Percentiles rank a stretch among this genome's conserved stretches.
Conservation (phyloP, 768 basidiomycete genomes). For the Podaxis sp. region DNA sequence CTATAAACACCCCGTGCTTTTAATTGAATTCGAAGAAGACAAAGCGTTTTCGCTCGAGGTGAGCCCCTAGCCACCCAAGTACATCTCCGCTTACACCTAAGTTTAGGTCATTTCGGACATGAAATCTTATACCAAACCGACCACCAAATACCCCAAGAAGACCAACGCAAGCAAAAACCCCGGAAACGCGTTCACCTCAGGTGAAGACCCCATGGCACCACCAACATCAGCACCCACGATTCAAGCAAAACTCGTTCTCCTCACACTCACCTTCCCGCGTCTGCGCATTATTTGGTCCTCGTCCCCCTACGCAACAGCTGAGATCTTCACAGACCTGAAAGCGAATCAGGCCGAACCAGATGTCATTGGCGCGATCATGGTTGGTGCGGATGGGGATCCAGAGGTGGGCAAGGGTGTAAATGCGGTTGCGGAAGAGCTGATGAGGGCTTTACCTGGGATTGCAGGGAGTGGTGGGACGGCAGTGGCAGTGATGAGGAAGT, state of each 20-base stretch:
- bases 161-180: conserved; percentile 34
- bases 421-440: conserved; percentile 75
- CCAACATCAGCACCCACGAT: conserved; percentile 50
- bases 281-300: conserved; percentile 97
- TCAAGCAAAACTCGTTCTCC: conserved; percentile 90
- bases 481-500: conserved; percentile 79
- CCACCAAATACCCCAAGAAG: conserved; percentile 54
- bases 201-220: conserved; percentile 18
- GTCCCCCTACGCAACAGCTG: conserved; percentile 87
- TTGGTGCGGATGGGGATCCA: conserved; percentile 79
- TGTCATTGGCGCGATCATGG: conserved; percentile 65
- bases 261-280: conserved; percentile 88
- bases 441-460: conserved; percentile 83
- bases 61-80: background rate
- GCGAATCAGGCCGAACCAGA: conserved; percentile 79
- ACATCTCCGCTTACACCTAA: background rate
- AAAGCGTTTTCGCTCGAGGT: conserved; percentile 86
- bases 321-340: conserved; percentile 94
- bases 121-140: conserved; percentile 66
- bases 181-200: background rate
- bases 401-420: conserved; percentile 70
- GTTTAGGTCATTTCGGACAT: conserved; percentile 52
- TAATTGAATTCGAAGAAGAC: conserved; percentile 98
- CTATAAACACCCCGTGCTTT: conserved; percentile 89
- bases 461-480: conserved; percentile 81